Evolutionary conservation across 2,329 filamentous ascomycete species (phyloP), one percentile per base, ranked within the genome.

Genomic region (Apiospora sp.): DNA sequence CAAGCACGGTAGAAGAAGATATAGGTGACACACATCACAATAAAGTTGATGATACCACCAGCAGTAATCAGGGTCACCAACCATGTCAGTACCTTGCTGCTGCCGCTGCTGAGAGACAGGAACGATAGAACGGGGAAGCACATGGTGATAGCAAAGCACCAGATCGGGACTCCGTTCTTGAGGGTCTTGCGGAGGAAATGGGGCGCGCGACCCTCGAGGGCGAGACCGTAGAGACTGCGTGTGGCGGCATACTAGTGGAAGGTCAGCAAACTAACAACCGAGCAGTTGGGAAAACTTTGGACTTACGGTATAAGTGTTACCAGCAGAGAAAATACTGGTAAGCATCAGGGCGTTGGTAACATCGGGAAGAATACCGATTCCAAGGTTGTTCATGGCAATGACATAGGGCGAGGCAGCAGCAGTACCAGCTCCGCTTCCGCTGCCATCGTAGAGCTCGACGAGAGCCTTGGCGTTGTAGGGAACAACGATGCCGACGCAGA

Each of bases 41-140:
- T 73, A 43, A 72, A 76, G 68, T 74, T 72, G 67, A 76, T 73
- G 49, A 75, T 67, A n/a, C 73, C 71, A 30, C 71, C 74, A 19
- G 67, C 73, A 2, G 75, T 76, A 44, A 76, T 72, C 46, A 76
- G 49, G 70, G 73, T 75, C 8, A 71, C 69, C 22, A 76, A 70
- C 71, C 71, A 76, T 13, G 37, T 73, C 27, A 75, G 34, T 4
- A 75, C 74, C 51, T 49, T 27, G 22, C 14, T 37, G n/a, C 72
- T 72, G 76, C 80, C 71, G 80, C 61, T 72, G 12, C 67, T 58
- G 1, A 76, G 43, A 13, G 81, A 81, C 12, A 87, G 82, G 16
- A 92, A 92, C 22, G 87, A 87, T 43, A 93, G 82, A n/a, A 92
- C 83, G 2, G 88, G 86, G 77, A 93, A 89, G 4, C 86, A 75